Evolutionary conservation across 306 rosid species (phyloP), one percentile per base, ranked within the genome.

Genomic region (Citrullus colocynthis): DNA sequence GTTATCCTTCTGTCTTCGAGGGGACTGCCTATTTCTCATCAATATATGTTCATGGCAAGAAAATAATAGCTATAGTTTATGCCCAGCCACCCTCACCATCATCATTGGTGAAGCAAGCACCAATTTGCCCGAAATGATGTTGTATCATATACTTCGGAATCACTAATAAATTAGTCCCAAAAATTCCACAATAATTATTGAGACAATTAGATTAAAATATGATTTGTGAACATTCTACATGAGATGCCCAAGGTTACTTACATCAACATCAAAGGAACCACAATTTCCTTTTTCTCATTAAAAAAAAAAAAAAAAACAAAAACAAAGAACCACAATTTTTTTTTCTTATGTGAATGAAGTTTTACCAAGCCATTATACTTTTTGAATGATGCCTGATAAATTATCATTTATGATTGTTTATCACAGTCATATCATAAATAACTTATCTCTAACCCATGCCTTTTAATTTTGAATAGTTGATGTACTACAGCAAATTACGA

Each of bases 401-500:
- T 52, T 49, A 28, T 72, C 15, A 15, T 72, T 74, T 32, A 74
- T 52, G 60, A 2, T 17, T 48, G 37, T 72, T 24, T 16, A 72
- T 72, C 59, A 14, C 34, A 42, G 37, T 71, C 58, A 7, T 71
- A 48, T 48, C 76, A 14, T 28, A 48, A 28, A 28, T 10, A 48
- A 48, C 76, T 14, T 9, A 28, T 75, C 49, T 61, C 78, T 80
- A 72, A 57, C 36, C 32, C 44, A 65, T 62, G 76, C 80, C 74
- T 49, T 81, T 48, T 74, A 2, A 45, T 78, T 75, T 58, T 78
- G 71, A 69, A 58, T 79, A 92, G 97, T 90, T 81, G 88, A 90
- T 83, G 90, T 90, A 73, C 98, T 94, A 61, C 75, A 80, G 81
- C 85, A 88, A 86, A 92, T 94, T 54, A 65, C 86, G 56, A 76